Base-by-base conservation (phyloP, 1,284 basidiomycete species). In the Ganoderma lucidum region DNA sequence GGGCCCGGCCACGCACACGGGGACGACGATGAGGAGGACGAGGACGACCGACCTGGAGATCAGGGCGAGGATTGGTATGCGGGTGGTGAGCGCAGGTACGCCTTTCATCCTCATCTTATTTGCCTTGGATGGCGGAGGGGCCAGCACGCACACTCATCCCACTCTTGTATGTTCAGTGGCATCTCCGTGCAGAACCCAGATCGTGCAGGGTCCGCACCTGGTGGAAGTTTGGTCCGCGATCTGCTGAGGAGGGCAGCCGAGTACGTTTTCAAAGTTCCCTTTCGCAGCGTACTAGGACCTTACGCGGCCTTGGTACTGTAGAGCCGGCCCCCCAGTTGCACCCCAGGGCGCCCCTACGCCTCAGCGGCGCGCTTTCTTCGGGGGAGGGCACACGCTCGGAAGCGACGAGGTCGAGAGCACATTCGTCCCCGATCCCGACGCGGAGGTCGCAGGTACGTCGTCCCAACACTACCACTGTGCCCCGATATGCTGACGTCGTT, bases 161-260 rank as follows among this genome's bases (percentile, higher is more conserved):
- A 23, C 35, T 59, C 45, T 39, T 41, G 23, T 10, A 28, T 3
- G 51, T 17, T 9, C 75, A 98, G 96, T 81, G 97, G 96, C 0
- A 86, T 99, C 48, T 94, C 93, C 2, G 89, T 99, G 0, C 90
- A 98, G 81, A 96, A 96, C 77, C 97, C 97, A 8, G 87, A 90
- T 71, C 77, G 84, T 44, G 81, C 75, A 1, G 80, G 83, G 39
- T 81, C 79, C 28, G 74, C 84, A 9, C 86, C 90, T 14, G 91
- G 90, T 14, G 89, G 90, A 10, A 83, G 90, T 73, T 82, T 96
- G 70, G 94, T 99, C 5, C 84, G 90, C 58, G 91, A 96, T 75
- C 90, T 99, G 63, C 83, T 99, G 45, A 86, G 89, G 59, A 89
- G 95, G 73, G 97, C 96, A 6, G 88, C 90, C 58, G 88, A 94